Conservation (phyloP, 768 basidiomycete genomes). For the Mycena venus region DNA sequence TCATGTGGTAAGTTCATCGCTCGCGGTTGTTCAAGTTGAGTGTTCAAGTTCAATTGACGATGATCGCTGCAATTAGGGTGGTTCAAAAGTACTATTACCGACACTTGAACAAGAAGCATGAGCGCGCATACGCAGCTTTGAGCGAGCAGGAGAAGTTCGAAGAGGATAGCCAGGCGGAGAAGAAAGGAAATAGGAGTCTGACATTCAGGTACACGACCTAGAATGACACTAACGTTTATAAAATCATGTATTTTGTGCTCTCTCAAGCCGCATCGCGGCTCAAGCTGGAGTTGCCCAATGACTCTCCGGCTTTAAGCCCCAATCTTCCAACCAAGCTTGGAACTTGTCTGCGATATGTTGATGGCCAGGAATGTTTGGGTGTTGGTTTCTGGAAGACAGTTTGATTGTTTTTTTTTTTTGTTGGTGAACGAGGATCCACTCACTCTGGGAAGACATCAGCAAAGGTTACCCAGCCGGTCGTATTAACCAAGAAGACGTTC, state of each 20-base stretch:
- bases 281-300: slow-evolving; percentile 32
- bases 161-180: slow-evolving; percentile 43
- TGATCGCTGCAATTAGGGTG: slow-evolving; percentile 25
- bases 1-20: slow-evolving; percentile 41
- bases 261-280: no score
- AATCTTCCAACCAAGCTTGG: slow-evolving; percentile 58
- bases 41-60: not conserved
- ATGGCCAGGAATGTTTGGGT: slow-evolving; percentile 64
- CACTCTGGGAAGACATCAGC: slow-evolving; percentile 64
- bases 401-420: not conserved
- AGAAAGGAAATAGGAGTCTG: slow-evolving; percentile 51
- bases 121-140: slow-evolving; percentile 33
- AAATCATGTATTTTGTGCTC: slow-evolving; percentile 1
- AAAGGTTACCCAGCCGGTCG: slow-evolving; percentile 67
- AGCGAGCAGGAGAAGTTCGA: slow-evolving; percentile 38
- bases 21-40: not conserved
- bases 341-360: slow-evolving; percentile 62
- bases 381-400: slow-evolving; percentile 53
- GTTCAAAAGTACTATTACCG: slow-evolving; percentile 47
- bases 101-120: slow-evolving; percentile 44
- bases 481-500: slow-evolving; percentile 66
- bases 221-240: not conserved
- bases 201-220: slow-evolving; percentile 49
- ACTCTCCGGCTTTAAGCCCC: slow-evolving; percentile 54
- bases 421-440: slow-evolving; percentile 13